Evolutionary conservation across 768 basidiomycete genomes (phyloP).

Genomic region (Cystobasidium onofrii): DNA sequence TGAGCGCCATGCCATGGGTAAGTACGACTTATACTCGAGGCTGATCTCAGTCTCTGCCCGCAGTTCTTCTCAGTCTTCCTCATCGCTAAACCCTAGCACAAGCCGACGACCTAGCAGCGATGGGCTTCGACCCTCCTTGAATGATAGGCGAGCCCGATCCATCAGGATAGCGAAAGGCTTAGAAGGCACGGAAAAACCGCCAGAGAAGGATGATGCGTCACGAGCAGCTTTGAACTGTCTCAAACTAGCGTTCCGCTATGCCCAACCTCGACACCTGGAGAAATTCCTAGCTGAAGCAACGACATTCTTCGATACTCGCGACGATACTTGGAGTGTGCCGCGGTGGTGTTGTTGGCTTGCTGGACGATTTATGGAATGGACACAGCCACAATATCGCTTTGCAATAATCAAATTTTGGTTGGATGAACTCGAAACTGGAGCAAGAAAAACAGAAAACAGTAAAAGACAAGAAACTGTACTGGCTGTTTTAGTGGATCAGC

Average conservation of each 20-base stretch:
- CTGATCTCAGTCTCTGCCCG: neutral
- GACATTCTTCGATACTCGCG: neutral
- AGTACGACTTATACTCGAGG: too few relatives aligned
- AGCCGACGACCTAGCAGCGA: neutral
- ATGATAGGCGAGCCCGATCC: slow-evolving; percentile 16
- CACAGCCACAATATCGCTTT: slow-evolving; percentile 22
- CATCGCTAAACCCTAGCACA: neutral
- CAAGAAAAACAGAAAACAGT: neutral
- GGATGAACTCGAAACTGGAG: neutral
- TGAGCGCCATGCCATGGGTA: neutral
- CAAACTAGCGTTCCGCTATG: slow-evolving; percentile 7
- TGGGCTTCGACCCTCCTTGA: neutral
- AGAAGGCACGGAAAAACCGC: slow-evolving; percentile 19
- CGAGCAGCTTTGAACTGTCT: neutral
- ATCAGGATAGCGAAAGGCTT: slow-evolving; percentile 18
- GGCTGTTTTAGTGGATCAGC: neutral
- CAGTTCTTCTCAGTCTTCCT: neutral
- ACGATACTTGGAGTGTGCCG: neutral
- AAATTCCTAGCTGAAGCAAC: neutral
- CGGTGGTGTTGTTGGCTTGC: slow-evolving; percentile 15
- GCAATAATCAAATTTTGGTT: slow-evolving; percentile 27
- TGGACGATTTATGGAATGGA: neutral
- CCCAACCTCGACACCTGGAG: slow-evolving; percentile 25
- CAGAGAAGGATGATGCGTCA: neutral
- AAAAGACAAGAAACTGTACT: neutral